These are phyloP conservation scores for Scleroderma citrinum DNA, from an alignment of 768 basidiomycete species.

Conservation along the genomic window DNA sequence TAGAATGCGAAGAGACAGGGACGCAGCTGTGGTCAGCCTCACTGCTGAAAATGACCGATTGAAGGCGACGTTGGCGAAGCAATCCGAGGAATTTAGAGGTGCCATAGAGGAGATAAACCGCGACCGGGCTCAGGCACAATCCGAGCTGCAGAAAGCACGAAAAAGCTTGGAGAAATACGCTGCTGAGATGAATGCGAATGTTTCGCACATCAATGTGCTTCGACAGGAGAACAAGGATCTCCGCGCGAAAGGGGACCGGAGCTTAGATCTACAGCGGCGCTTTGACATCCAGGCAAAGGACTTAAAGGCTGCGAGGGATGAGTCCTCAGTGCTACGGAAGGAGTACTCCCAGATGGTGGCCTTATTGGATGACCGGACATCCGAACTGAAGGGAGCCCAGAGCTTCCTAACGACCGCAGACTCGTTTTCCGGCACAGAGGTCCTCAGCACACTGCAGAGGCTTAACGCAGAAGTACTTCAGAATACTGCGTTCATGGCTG, in stretches of 20 bases:
- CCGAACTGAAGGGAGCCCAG: slow-evolving; percentile 41
- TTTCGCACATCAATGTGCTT: slow-evolving; percentile 15
- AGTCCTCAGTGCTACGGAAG: slow-evolving; percentile 22
- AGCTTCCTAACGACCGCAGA: slow-evolving; percentile 42
- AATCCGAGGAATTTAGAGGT: slow-evolving; percentile 10
- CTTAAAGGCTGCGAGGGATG: slow-evolving; percentile 17
- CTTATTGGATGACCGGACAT: slow-evolving; percentile 36
- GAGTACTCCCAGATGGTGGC: slow-evolving; percentile 23
- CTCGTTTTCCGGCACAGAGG: slow-evolving; percentile 38
- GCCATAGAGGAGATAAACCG: slow-evolving; percentile 23
- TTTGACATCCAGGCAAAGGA: slow-evolving; percentile 18
- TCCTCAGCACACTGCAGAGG: slow-evolving; percentile 36
- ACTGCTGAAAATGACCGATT: slow-evolving; percentile 19
- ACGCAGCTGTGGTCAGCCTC: slow-evolving; percentile 10
- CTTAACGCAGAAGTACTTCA: slow-evolving; percentile 47
- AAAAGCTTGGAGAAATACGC: slow-evolving; percentile 15
- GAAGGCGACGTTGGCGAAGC: slow-evolving; percentile 8
- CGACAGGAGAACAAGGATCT: slow-evolving; percentile 5
- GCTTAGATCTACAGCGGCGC: slow-evolving; percentile 12
- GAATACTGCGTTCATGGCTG: slow-evolving; percentile 42
- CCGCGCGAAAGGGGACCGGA: neutral
- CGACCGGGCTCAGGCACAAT: slow-evolving; percentile 14
- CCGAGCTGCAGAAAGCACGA: slow-evolving; percentile 16
- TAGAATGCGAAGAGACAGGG: slow-evolving; percentile 19
- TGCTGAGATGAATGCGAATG: slow-evolving; percentile 13